phyloP scores from a whole-genome alignment of 768 basidiomycete genomes.

The Lactifluus hygrophoroides region DNA sequence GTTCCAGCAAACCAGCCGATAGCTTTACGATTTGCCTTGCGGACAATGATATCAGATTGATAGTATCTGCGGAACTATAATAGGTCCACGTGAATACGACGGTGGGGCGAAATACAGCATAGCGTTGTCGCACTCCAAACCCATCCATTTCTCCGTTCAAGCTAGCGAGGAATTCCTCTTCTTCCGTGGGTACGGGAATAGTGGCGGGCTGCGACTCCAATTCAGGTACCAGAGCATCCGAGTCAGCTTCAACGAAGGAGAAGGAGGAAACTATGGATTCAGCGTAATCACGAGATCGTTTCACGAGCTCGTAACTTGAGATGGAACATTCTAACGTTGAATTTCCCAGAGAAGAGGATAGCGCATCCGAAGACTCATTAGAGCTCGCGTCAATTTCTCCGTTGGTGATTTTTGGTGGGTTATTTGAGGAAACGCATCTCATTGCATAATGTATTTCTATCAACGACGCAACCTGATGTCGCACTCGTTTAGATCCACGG shows the following conservation, averaged over 20 bases:
- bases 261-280: neutral
- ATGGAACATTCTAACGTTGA: neutral
- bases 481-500: neutral
- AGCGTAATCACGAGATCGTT: neutral
- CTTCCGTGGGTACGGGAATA: constrained; percentile 2
- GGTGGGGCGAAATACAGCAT: neutral
- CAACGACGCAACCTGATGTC: constrained; percentile 17
- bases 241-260: constrained; percentile 3
- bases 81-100: neutral
- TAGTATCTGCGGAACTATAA: constrained; percentile 47
- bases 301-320: neutral
- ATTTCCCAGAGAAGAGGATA: neutral
- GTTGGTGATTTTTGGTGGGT: neutral
- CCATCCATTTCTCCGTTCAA: constrained; percentile 10
- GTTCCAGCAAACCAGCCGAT: constrained; percentile 41
- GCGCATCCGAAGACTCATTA: neutral
- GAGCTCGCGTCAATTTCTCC: constrained; percentile 1
- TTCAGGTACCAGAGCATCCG: neutral
- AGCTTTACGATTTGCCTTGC: constrained; percentile 22
- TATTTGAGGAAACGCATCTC: neutral
- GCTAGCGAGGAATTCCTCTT: constrained; percentile 16
- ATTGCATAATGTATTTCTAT: constrained; percentile 22
- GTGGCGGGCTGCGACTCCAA: neutral
- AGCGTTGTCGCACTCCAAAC: constrained; percentile 8
- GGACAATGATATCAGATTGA: constrained; percentile 38